These are phyloP conservation scores for Tuber umbilicatum DNA, from an alignment of 495 filamentous ascomycete species.

Conservation along the genomic window DNA sequence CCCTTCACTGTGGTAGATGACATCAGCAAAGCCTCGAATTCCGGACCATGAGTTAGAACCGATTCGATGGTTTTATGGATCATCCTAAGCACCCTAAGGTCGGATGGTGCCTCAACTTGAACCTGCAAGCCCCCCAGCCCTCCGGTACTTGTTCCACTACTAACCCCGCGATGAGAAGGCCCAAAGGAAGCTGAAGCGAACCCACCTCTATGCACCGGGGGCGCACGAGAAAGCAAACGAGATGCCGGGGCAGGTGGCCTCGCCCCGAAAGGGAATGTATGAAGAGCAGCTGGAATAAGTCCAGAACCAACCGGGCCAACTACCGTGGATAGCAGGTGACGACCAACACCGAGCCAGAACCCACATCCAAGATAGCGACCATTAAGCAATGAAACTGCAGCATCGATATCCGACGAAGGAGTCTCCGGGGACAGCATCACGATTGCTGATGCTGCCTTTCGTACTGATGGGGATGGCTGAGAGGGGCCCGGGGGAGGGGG, in stretches of 20 bases:
- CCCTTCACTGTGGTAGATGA: slow-evolving; percentile 66
- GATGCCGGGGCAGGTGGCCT: slow-evolving; percentile 51
- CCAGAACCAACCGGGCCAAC: slow-evolving; percentile 47
- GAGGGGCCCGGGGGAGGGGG: slow-evolving; percentile 46
- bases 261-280: slow-evolving; percentile 77
- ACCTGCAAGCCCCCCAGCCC: slow-evolving; percentile 51
- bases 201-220: slow-evolving; percentile 58
- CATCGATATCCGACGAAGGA: slow-evolving; percentile 76
- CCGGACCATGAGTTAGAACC: slow-evolving; percentile 69
- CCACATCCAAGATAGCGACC: slow-evolving; percentile 83
- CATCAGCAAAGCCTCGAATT: slow-evolving; percentile 94
- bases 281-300: slow-evolving; percentile 12
- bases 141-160: slow-evolving; percentile 41
- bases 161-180: slow-evolving; percentile 42
- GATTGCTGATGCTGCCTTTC: slow-evolving; percentile 74
- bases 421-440: slow-evolving; percentile 80
- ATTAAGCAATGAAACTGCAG: slow-evolving; percentile 67
- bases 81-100: slow-evolving; percentile 70
- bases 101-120: slow-evolving; percentile 64
- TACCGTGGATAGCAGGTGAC: slow-evolving; percentile 78
- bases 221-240: slow-evolving; percentile 43
- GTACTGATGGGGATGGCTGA: slow-evolving; percentile 50
- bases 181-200: slow-evolving; percentile 59
- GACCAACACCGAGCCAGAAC: slow-evolving; percentile 71
- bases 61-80: slow-evolving; percentile 85